These are phyloP conservation scores for Bipolaris victoriae DNA, from an alignment of 2,329 filamentous ascomycete species.

Conservation along the genomic window DNA sequence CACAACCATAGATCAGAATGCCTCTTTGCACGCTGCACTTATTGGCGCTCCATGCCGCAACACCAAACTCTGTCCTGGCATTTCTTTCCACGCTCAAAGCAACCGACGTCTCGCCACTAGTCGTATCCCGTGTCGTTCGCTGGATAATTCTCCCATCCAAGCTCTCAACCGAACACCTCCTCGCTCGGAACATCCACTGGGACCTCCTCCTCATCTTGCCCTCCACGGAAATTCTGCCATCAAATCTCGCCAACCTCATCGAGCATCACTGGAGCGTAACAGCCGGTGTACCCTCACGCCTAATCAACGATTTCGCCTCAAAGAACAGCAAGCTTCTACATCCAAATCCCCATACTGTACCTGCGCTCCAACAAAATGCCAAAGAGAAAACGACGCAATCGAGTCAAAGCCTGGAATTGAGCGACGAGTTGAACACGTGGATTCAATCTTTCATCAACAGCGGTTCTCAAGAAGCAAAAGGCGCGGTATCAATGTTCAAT, in stretches of 20 bases:
- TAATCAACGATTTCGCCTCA: constrained; percentile 47
- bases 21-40: constrained; percentile 58
- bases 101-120: constrained; percentile 49
- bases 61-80: constrained; percentile 40
- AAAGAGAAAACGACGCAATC: constrained; percentile 24
- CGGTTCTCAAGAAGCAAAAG: constrained; percentile 32
- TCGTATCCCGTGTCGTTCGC: constrained; percentile 53
- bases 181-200: constrained; percentile 53
- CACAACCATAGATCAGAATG: constrained; percentile 44
- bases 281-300: constrained; percentile 54
- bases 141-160: constrained; percentile 58
- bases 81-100: constrained; percentile 52
- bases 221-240: constrained; percentile 34
- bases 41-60: constrained; percentile 49
- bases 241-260: constrained; percentile 29
- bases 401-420: constrained; percentile 57
- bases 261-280: constrained; percentile 45
- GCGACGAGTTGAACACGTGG: constrained; percentile 58
- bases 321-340: constrained; percentile 51
- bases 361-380: constrained; percentile 42
- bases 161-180: constrained; percentile 51
- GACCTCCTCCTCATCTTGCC: constrained; percentile 57
- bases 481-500: constrained; percentile 68
- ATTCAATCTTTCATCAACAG: constrained; percentile 48
- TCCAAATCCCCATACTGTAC: constrained; percentile 43